Percentiles rank a stretch among this genome's conserved stretches.
phyloP scores from a whole-genome alignment of 306 rosid genomes.

The apple (Malus domestica) region ASM211411v1 NC_041795.1:36452001-36452500 shows the following conservation, averaged over 20 bases:
- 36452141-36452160: conserved; percentile 26
- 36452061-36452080: not conserved
- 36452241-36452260: conserved; percentile 99
- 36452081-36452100: not conserved
- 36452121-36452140: not conserved
- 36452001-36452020: not conserved
- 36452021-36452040: not conserved
- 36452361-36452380: conserved; percentile 66
- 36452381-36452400: conserved; percentile 5
- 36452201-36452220: conserved; percentile 61
- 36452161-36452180: conserved; percentile 56
- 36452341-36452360: conserved; percentile 96
- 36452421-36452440: not conserved
- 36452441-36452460: conserved; percentile 69
- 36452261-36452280: conserved; percentile 98
- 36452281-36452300: conserved; percentile 90
- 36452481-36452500: conserved; percentile 97
- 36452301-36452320: conserved; percentile 97
- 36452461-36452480: conserved; percentile 95
- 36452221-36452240: conserved; percentile 91
- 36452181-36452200: conserved; percentile 61
- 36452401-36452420: conserved; percentile 1
- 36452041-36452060: not conserved
- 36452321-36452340: conserved; percentile 98
- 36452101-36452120: not conserved